These are phyloP conservation scores for Xylaria arbuscula DNA, from an alignment of 2,329 filamentous ascomycete species.

Conservation along the genomic window DNA sequence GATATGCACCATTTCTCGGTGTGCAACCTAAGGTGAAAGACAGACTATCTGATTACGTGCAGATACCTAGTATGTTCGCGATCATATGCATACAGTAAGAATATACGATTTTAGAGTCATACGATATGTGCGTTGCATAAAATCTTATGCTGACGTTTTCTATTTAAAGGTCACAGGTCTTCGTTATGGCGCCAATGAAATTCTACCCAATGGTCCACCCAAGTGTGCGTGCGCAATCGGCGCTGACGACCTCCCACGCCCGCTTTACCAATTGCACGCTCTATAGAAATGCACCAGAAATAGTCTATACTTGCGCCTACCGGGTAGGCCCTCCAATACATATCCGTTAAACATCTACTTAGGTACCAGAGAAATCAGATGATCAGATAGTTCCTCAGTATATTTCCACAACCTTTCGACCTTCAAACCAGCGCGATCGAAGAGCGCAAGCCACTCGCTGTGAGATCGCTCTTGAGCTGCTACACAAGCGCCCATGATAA, in stretches of 20 bases:
- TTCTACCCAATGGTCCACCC: neutral
- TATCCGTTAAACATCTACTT: slow-evolving; percentile 25
- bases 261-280: neutral
- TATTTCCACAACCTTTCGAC: slow-evolving; percentile 36
- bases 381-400: slow-evolving; percentile 37
- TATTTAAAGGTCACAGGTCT: neutral
- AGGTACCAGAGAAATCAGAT: slow-evolving; percentile 28
- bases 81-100: too few relatives aligned
- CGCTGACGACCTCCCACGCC: neutral
- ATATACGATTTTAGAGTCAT: too few relatives aligned
- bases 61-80: too few relatives aligned
- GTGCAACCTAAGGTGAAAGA: neutral
- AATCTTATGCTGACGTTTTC: neutral
- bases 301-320: neutral
- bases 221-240: neutral
- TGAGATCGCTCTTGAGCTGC: slow-evolving; percentile 39
- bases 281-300: neutral
- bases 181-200: neutral
- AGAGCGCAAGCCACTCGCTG: slow-evolving; percentile 36
- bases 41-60: too few relatives aligned
- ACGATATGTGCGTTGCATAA: too few relatives aligned
- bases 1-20: neutral
- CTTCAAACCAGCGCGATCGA: slow-evolving; percentile 35
- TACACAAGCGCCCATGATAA: slow-evolving; percentile 37
- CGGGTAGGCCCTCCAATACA: neutral